A percentile compares a stretch with the other conserved stretches of the same genome.
These are phyloP conservation scores for Mikania micrantha DNA, from an alignment of 129 eudicot species.

Conservation along the genomic window DNA sequence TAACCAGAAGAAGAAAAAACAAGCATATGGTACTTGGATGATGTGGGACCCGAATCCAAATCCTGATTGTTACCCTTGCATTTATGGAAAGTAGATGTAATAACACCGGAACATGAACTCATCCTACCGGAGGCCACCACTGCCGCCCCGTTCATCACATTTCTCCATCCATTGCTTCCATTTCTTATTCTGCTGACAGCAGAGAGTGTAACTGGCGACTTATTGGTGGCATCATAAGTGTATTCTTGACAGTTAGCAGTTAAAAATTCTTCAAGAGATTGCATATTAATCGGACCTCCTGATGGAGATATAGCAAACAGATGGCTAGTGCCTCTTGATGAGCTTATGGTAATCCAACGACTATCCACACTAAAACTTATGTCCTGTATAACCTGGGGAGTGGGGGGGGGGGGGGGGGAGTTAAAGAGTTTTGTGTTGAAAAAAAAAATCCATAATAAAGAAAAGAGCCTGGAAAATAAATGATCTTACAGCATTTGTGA, in stretches of 20 bases:
- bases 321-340: slow-evolving; percentile 92
- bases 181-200: slow-evolving; percentile 69
- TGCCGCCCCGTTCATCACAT: slow-evolving; percentile 58
- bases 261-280: slow-evolving; percentile 31
- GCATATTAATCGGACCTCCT: slow-evolving; percentile 46
- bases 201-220: slow-evolving; percentile 43
- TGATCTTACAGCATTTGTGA: slow-evolving; percentile 76
- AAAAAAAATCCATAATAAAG: slow-evolving; percentile 7
- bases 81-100: slow-evolving; percentile 64
- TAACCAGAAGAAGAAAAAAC: slow-evolving; percentile 73
- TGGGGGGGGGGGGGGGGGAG: no score
- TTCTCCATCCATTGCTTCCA: slow-evolving; percentile 71
- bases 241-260: slow-evolving; percentile 25
- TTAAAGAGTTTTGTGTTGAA: neutral
- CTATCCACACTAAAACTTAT: slow-evolving; percentile 91
- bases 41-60: slow-evolving; percentile 7
- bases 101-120: slow-evolving; percentile 46
- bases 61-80: slow-evolving; percentile 32
- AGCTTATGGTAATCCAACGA: slow-evolving; percentile 82
- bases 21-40: slow-evolving; percentile 46
- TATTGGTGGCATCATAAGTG: slow-evolving; percentile 19
- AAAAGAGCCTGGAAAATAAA: neutral
- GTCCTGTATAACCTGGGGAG: slow-evolving; percentile 79
- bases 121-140: slow-evolving; percentile 62
- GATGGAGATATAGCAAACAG: slow-evolving; percentile 76